phyloP scores from a whole-genome alignment of 2,329 filamentous ascomycete species.

The Tolypocladium ovalisporum region DNA sequence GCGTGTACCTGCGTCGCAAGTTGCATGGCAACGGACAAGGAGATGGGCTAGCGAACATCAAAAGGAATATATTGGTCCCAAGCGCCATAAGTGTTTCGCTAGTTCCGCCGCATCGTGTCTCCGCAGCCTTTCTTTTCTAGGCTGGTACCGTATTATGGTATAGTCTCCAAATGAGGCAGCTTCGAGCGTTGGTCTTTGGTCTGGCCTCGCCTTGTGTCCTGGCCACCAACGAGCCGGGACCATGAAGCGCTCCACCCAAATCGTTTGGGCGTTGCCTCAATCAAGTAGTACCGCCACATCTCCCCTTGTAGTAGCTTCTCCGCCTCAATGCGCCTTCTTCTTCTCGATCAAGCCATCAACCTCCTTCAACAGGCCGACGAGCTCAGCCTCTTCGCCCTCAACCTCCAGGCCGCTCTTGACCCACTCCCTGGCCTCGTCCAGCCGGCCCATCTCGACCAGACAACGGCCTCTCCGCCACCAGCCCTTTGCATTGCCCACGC shows the following conservation, averaged over 20 bases:
- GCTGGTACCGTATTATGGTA: not conserved
- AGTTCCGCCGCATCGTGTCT: not conserved
- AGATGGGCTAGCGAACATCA: not conserved
- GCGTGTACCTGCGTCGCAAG: not conserved
- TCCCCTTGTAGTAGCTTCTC: not conserved
- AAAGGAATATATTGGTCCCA: not conserved
- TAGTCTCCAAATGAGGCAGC: not conserved
- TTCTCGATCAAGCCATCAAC: conserved; percentile 37
- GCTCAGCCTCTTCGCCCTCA: conserved; percentile 59
- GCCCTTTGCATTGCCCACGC: conserved; percentile 79
- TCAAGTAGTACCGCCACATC: not conserved
- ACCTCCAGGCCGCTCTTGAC: conserved; percentile 69
- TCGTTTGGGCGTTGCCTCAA: not conserved
- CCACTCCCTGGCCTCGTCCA: conserved; percentile 75
- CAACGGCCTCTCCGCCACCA: conserved; percentile 87
- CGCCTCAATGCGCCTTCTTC: conserved; percentile 17
- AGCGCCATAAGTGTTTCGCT: not conserved
- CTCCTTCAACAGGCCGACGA: conserved; percentile 54
- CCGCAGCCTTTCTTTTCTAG: not conserved
- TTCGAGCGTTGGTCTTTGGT: not conserved
- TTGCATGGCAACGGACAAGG: not conserved
- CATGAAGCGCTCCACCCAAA: not conserved
- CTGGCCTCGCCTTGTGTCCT: not conserved
- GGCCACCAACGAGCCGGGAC: not conserved
- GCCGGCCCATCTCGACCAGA: conserved; percentile 78